Evolutionary conservation across 2,329 filamentous ascomycete genomes (phyloP).

Genomic region (Chalaropsis ovoidea): DNA sequence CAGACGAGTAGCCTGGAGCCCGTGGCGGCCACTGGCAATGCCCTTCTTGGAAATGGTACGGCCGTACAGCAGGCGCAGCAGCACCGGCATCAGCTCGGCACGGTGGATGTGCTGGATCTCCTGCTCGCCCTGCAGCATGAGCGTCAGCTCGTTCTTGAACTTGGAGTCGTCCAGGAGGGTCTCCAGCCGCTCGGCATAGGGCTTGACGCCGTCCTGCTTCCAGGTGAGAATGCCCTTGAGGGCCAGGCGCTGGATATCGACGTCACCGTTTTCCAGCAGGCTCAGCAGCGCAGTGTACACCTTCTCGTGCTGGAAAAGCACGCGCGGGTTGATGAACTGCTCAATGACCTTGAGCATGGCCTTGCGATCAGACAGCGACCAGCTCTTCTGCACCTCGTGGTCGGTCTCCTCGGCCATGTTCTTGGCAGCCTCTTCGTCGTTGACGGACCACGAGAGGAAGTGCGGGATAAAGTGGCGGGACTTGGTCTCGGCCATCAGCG

Average conservation of each 20-base stretch:
- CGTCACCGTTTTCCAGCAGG: constrained; percentile 77
- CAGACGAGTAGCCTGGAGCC: constrained; percentile 70
- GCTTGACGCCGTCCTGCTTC: constrained; percentile 66
- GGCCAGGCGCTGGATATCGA: constrained; percentile 75
- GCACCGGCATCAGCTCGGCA: constrained; percentile 65
- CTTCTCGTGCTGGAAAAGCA: constrained; percentile 65
- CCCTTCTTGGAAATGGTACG: constrained; percentile 76
- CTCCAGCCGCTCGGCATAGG: constrained; percentile 76
- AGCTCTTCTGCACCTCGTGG: constrained; percentile 41
- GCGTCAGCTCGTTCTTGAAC: constrained; percentile 87
- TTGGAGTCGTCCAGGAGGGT: constrained; percentile 82
- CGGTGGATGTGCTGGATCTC: constrained; percentile 66
- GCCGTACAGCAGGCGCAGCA: constrained; percentile 81
- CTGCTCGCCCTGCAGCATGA: constrained; percentile 69
- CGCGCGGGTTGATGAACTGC: constrained; percentile 76
- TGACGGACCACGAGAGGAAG: constrained; percentile 68
- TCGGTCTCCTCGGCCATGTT: constrained; percentile 32
- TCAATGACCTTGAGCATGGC: constrained; percentile 70
- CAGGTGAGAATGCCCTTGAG: constrained; percentile 79
- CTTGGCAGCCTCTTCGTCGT: constrained; percentile 36
- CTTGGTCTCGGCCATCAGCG: constrained; percentile 70
- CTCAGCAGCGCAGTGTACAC: constrained; percentile 66
- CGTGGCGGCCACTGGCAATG: constrained; percentile 63
- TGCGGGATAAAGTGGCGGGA: constrained; percentile 78
- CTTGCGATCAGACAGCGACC: constrained; percentile 74